Evolutionary conservation across 2,329 filamentous ascomycete species (phyloP).

Genomic region (Colletotrichum camelliae): DNA sequence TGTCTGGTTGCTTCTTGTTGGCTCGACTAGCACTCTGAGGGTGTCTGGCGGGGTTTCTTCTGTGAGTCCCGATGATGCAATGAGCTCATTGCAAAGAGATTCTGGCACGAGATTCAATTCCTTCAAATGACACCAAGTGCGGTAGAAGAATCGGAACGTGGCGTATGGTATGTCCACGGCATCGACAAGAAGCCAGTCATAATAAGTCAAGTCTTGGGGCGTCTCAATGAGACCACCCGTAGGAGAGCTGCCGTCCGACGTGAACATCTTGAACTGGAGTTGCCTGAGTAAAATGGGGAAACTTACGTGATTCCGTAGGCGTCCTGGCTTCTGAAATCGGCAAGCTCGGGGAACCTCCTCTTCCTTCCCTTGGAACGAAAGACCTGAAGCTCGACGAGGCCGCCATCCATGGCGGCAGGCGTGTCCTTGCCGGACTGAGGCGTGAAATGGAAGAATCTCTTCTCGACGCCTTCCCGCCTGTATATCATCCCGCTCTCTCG

Average conservation of each 20-base stretch:
- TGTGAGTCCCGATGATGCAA: not conserved
- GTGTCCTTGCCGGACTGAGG: constrained; percentile 36
- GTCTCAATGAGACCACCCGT: constrained; percentile 58
- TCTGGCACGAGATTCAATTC: constrained; percentile 52
- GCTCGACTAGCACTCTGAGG: not conserved
- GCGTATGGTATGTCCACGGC: constrained; percentile 56
- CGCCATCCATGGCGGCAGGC: constrained; percentile 56
- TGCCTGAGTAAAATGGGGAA: not conserved
- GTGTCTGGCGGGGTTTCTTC: not conserved
- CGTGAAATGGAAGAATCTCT: constrained; percentile 56
- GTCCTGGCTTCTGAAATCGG: constrained; percentile 51
- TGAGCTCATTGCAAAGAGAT: constrained; percentile 16
- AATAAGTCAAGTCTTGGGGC: constrained; percentile 56
- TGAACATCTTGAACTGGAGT: constrained; percentile 7
- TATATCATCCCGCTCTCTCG: constrained; percentile 37
- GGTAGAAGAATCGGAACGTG: constrained; percentile 62
- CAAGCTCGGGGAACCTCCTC: constrained; percentile 45
- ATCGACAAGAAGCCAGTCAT: constrained; percentile 58
- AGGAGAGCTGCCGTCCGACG: constrained; percentile 45
- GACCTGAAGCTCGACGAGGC: constrained; percentile 58
- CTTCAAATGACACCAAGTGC: constrained; percentile 54
- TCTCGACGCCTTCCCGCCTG: constrained; percentile 48
- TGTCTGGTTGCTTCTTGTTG: not conserved
- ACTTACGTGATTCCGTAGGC: constrained; percentile 60
- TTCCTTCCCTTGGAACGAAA: constrained; percentile 57